Conservation (phyloP, 345 rosid genomes). For the Angophora floribunda region DNA sequence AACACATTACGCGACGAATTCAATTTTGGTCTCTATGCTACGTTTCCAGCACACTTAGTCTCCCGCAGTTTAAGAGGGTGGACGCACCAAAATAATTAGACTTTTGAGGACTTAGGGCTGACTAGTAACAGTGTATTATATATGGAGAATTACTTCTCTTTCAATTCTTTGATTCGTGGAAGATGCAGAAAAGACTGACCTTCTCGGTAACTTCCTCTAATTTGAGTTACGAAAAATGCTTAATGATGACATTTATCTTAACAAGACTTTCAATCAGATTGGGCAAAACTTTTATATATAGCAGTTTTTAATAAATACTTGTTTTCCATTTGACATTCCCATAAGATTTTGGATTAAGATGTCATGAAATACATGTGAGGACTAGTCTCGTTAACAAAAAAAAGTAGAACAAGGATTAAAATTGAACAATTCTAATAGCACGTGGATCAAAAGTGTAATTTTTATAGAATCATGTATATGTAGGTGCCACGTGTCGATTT, state of each 20-base stretch:
- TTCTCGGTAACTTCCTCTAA: neutral
- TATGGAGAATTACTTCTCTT: neutral
- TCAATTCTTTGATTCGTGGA: neutral
- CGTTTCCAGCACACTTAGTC: neutral
- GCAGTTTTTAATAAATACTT: no score
- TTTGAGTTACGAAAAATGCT: neutral
- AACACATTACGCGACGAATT: neutral
- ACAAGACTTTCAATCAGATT: neutral
- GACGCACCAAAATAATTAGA: neutral
- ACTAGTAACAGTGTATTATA: neutral
- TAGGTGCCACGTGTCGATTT: neutral
- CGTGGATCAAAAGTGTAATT: neutral
- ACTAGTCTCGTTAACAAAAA: neutral
- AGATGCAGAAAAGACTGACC: no score
- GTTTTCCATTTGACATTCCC: neutral
- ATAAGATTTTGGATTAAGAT: neutral
- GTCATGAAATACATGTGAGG: neutral
- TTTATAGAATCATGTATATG: neutral
- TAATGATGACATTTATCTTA: neutral
- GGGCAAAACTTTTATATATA: neutral
- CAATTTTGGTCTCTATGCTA: neutral
- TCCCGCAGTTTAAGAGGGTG: neutral
- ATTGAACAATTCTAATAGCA: neutral
- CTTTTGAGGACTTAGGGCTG: neutral
- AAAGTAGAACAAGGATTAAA: no score